phyloP scores from a whole-genome alignment of 768 basidiomycete genomes.

The Pholiota microspora region DNA sequence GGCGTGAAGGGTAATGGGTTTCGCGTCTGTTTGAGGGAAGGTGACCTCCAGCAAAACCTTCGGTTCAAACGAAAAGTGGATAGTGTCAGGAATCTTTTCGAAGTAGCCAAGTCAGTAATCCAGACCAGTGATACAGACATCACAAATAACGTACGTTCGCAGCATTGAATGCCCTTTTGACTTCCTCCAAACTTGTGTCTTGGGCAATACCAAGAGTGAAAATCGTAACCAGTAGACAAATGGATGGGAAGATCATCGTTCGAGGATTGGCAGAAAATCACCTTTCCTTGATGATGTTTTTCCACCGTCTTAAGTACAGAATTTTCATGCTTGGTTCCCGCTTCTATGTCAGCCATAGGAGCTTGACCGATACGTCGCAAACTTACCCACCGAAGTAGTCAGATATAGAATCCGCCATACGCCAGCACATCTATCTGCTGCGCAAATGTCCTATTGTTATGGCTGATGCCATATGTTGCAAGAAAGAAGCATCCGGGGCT shows the following conservation, averaged over 20 bases:
- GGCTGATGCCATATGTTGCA: neutral
- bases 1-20: conserved; percentile 31
- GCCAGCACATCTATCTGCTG: neutral
- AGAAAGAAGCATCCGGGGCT: neutral
- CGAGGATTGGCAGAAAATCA: neutral
- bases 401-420: neutral
- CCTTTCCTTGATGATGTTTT: neutral
- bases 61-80: conserved; percentile 32
- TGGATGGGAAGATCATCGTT: neutral
- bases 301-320: neutral
- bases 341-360: neutral
- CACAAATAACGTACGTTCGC: conserved; percentile 24
- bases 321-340: neutral
- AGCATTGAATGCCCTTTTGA: conserved; percentile 27
- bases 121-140: neutral
- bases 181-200: conserved; percentile 26
- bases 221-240: neutral
- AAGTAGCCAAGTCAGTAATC: neutral
- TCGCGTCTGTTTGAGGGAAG: conserved; percentile 27
- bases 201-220: conserved; percentile 18
- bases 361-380: neutral
- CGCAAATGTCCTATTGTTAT: neutral
- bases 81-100: conserved; percentile 30
- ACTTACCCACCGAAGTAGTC: neutral
- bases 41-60: conserved; percentile 32